A percentile compares a stretch with the other conserved stretches of the same genome.
These are phyloP conservation scores for Ilex asprella DNA, from an alignment of 257 asterid genomes.

Conservation along the genomic window DNA sequence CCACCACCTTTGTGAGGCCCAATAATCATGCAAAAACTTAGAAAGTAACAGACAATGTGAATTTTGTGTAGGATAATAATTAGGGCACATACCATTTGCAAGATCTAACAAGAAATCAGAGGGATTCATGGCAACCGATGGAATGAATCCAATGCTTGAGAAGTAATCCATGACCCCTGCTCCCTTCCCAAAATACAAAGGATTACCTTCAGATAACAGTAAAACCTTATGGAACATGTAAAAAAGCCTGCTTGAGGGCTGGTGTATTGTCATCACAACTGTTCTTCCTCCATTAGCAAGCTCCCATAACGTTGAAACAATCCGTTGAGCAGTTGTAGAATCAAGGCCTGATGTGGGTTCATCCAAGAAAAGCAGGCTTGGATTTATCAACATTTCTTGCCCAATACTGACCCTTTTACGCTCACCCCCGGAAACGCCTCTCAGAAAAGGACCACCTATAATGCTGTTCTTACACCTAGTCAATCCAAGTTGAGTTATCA, in stretches of 20 bases:
- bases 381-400: slow-evolving; percentile 80
- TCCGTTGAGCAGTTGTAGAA: slow-evolving; percentile 71
- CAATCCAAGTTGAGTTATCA: slow-evolving; percentile 53
- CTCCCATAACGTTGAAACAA: slow-evolving; percentile 57
- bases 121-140: slow-evolving; percentile 67
- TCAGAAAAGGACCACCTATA: slow-evolving; percentile 33
- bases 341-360: slow-evolving; percentile 89
- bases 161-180: slow-evolving; percentile 46
- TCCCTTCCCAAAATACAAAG: slow-evolving; percentile 61
- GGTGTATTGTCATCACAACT: slow-evolving; percentile 71
- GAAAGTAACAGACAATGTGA: too few species aligned
- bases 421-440: slow-evolving; percentile 86
- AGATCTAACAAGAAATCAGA: slow-evolving; percentile 80
- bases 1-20: background rate
- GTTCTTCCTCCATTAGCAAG: slow-evolving; percentile 62
- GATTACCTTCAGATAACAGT: slow-evolving; percentile 60
- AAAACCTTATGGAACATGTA: slow-evolving; percentile 76
- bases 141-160: slow-evolving; percentile 44
- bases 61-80: background rate
- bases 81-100: slow-evolving; percentile 49
- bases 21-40: background rate
- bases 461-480: slow-evolving; percentile 43
- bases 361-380: slow-evolving; percentile 60
- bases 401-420: slow-evolving; percentile 79
- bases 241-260: slow-evolving; percentile 73